These are phyloP conservation scores for Tilletiaria anomala DNA, from an alignment of 1,284 basidiomycete species.

Conservation along the genomic window DNA sequence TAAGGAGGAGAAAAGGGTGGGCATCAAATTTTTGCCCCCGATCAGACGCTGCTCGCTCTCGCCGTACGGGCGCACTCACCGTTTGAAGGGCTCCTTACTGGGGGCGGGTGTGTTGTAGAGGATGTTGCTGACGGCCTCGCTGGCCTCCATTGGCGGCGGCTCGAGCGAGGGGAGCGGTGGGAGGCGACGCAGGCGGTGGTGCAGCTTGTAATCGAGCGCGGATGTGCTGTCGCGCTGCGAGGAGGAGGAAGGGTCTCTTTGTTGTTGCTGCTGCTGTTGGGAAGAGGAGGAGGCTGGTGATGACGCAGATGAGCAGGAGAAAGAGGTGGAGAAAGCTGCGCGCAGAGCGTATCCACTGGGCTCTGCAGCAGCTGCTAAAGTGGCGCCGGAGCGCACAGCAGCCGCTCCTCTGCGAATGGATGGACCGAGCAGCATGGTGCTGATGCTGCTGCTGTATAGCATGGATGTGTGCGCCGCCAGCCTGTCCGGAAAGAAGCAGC, in stretches of 20 bases:
- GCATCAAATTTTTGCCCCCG: constrained; percentile 6
- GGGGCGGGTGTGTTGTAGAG: constrained; percentile 74
- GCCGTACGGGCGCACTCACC: constrained; percentile 36
- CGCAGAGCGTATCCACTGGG: neutral
- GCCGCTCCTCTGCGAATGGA: constrained; percentile 1
- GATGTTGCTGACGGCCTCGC: constrained; percentile 40
- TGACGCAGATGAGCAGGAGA: neutral
- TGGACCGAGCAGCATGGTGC: constrained; percentile 1
- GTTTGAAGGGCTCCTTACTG: constrained; percentile 73
- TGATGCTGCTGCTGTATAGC: too few relatives aligned
- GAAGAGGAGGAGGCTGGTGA: neutral
- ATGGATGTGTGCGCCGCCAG: too few relatives aligned
- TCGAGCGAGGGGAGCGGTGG: constrained; percentile 37
- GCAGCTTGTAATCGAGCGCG: constrained; percentile 79
- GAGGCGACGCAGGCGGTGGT: constrained; percentile 44
- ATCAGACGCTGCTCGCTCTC: constrained; percentile 1
- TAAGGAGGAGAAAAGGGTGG: constrained; percentile 22
- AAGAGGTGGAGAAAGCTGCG: neutral
- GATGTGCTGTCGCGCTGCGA: constrained; percentile 24
- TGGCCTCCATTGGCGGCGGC: constrained; percentile 32
- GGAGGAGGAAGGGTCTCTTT: neutral
- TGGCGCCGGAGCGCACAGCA: neutral
- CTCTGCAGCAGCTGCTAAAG: neutral
- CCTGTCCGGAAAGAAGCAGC: too few relatives aligned
- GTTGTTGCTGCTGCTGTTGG: neutral